Evolutionary conservation across 2,329 filamentous ascomycete species (phyloP).

Genomic region (Metarhizium guizhouense): DNA sequence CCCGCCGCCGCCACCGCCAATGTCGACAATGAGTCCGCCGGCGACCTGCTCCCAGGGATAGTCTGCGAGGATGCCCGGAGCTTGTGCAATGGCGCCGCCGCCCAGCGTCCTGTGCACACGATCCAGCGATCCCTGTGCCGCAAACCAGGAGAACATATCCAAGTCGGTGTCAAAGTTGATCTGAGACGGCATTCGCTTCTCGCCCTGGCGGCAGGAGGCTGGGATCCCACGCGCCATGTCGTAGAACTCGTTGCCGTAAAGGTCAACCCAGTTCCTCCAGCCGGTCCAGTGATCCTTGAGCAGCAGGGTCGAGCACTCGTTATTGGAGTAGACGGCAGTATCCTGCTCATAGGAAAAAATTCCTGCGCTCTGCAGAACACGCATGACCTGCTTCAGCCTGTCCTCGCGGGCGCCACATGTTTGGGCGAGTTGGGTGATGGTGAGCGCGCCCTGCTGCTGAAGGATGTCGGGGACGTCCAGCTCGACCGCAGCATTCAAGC

Average conservation of each 20-base stretch:
- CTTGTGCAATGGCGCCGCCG: conserved; percentile 25
- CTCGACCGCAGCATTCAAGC: no score
- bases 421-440: no score
- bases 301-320: conserved; percentile 22
- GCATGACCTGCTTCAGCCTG: conserved; percentile 5
- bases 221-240: conserved; percentile 32
- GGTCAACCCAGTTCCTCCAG: conserved; percentile 33
- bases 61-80: conserved; percentile 29
- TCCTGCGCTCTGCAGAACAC: conserved; percentile 8
- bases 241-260: conserved; percentile 35
- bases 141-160: conserved; percentile 31
- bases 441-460: no score
- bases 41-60: conserved; percentile 32
- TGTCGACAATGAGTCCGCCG: conserved; percentile 23
- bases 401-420: no score
- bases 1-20: conserved; percentile 31
- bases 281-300: conserved; percentile 30
- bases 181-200: conserved; percentile 24
- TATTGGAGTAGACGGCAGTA: not conserved
- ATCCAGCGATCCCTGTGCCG: conserved; percentile 20
- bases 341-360: not conserved
- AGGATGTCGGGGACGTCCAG: no score
- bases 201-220: conserved; percentile 12
- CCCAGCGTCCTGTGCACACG: conserved; percentile 28
- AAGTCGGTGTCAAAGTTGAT: conserved; percentile 30